phyloP scores from a whole-genome alignment of 2,329 filamentous ascomycete genomes.

The Fusarium odoratissimum region DNA sequence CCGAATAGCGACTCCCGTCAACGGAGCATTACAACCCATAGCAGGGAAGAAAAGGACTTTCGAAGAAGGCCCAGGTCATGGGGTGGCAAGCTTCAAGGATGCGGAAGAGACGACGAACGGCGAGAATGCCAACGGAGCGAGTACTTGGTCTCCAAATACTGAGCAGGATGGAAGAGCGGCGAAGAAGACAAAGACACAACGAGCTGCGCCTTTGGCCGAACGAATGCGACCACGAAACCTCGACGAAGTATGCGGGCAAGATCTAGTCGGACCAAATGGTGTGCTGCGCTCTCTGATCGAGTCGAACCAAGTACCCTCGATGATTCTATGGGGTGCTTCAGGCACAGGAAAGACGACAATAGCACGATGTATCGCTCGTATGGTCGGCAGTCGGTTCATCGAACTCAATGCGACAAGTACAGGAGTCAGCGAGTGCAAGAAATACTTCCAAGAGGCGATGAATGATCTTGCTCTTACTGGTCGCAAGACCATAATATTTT shows the following conservation, averaged over 20 bases:
- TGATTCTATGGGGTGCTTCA: slow-evolving; percentile 91
- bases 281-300: slow-evolving; percentile 89
- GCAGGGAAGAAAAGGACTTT: slow-evolving; percentile 63
- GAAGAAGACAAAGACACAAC: slow-evolving; percentile 77
- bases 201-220: slow-evolving; percentile 87
- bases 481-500: slow-evolving; percentile 94
- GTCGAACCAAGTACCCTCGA: slow-evolving; percentile 85
- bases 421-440: slow-evolving; percentile 91
- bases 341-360: slow-evolving; percentile 93
- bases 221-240: slow-evolving; percentile 88
- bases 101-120: slow-evolving; percentile 11
- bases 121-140: slow-evolving; percentile 16
- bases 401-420: slow-evolving; percentile 95
- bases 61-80: slow-evolving; percentile 64
- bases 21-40: slow-evolving; percentile 46
- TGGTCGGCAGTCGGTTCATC: slow-evolving; percentile 86
- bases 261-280: slow-evolving; percentile 86
- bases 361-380: slow-evolving; percentile 86
- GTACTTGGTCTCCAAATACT: slow-evolving; percentile 3
- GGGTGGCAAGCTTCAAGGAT: neutral
- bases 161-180: slow-evolving; percentile 55
- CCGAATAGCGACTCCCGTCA: slow-evolving; percentile 50
- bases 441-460: slow-evolving; percentile 85
- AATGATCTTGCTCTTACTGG: slow-evolving; percentile 85
- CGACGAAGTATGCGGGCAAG: slow-evolving; percentile 90